phyloP scores from a whole-genome alignment of 75 land plant genomes.

The Isoetes taiwanensis region DNA sequence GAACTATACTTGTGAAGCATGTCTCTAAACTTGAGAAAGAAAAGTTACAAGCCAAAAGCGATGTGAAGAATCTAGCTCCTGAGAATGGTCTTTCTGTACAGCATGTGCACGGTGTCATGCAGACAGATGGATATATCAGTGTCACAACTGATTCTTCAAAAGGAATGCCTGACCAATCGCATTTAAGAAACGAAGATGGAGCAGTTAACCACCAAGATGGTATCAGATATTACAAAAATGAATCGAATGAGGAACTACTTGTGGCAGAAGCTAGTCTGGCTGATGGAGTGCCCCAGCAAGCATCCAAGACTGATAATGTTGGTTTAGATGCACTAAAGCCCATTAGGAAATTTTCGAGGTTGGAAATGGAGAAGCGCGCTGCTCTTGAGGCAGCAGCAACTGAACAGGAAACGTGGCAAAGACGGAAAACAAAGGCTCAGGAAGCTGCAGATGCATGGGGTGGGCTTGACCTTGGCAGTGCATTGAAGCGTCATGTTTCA shows the following conservation, averaged over 20 bases:
- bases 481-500: slow-evolving; percentile 53
- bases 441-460: slow-evolving; percentile 72
- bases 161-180: background rate
- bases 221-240: background rate
- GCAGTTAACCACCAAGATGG: background rate
- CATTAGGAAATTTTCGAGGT: slow-evolving; percentile 16
- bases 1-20: slow-evolving; percentile 21
- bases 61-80: background rate
- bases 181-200: background rate
- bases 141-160: background rate
- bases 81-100: background rate
- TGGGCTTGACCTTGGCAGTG: slow-evolving; percentile 58
- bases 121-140: slow-evolving; percentile 3
- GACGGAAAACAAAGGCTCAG: slow-evolving; percentile 26
- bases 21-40: slow-evolving; percentile 17
- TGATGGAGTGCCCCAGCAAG: background rate
- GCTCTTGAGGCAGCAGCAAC: background rate
- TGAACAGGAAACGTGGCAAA: background rate
- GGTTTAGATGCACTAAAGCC: background rate
- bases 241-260: background rate
- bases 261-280: background rate
- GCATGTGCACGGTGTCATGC: too few relatives aligned
- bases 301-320: background rate
- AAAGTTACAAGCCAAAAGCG: slow-evolving; percentile 5
- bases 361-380: slow-evolving; percentile 27